Evolutionary conservation across 164 flowering plant species (phyloP).

Genomic region (Euptelea pleiosperma): DNA sequence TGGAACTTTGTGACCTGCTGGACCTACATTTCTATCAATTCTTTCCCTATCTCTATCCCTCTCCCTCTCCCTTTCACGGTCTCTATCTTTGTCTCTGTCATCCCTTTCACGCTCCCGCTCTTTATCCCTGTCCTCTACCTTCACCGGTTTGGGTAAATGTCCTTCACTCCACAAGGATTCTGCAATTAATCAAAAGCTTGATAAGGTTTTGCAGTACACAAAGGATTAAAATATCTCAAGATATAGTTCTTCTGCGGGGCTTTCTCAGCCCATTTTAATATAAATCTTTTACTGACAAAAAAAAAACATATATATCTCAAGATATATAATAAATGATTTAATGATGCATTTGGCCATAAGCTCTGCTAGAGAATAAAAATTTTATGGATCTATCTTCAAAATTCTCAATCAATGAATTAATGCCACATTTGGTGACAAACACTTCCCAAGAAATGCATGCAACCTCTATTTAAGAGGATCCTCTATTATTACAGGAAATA

Average conservation of each 20-base stretch:
- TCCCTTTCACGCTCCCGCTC: constrained; percentile 54
- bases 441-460: background rate
- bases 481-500: constrained; percentile 1
- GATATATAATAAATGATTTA: background rate
- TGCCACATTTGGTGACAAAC: background rate
- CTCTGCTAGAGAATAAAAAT: background rate
- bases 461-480: constrained; percentile 3
- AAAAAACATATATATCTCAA: no score
- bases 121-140: constrained; percentile 63
- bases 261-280: no score
- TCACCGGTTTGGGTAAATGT: constrained; percentile 37
- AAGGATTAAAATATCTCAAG: background rate
- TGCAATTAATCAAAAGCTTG: constrained; percentile 26
- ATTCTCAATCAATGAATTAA: constrained; percentile 9
- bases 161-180: constrained; percentile 63
- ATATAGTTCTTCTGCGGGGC: no score
- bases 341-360: background rate
- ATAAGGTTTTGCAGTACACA: background rate
- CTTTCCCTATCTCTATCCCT: constrained; percentile 61
- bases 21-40: constrained; percentile 45
- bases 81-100: constrained; percentile 55
- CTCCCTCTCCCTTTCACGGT: constrained; percentile 47
- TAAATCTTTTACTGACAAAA: no score
- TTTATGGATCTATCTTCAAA: background rate
- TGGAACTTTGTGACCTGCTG: constrained; percentile 38